Percentiles rank a stretch among this genome's conserved stretches.
Conservation (phyloP, 257 asterid genomes). For the Eustoma russellianum region DNA sequence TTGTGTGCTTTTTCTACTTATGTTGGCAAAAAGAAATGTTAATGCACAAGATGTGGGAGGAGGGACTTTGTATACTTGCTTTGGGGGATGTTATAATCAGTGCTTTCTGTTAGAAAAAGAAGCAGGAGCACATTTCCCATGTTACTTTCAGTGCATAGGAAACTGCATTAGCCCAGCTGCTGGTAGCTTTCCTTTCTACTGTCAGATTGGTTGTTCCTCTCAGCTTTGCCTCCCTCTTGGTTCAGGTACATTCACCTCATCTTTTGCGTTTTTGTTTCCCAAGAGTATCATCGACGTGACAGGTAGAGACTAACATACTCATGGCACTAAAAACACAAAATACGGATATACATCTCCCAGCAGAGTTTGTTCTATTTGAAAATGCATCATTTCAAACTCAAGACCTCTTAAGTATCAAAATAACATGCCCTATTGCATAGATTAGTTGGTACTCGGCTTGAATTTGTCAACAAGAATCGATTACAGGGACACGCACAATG, state of each 20-base stretch:
- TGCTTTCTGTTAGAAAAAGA: conserved; percentile 18
- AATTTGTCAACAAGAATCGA: too few species aligned
- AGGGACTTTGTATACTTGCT: conserved; percentile 30
- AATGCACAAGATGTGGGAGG: conserved; percentile 8
- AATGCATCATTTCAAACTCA: too few species aligned
- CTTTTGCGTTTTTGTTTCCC: too few species aligned
- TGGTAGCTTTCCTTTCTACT: conserved; percentile 22
- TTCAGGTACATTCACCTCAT: conserved; percentile 15
- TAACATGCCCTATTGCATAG: too few species aligned
- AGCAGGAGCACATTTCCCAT: conserved; percentile 8
- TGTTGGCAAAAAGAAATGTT: too few species aligned
- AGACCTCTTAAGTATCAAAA: too few species aligned
- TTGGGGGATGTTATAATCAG: conserved; percentile 57
- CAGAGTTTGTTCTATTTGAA: too few species aligned
- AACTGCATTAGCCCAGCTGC: conserved; percentile 28
- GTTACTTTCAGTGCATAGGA: conserved; percentile 32
- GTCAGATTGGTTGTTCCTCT: conserved; percentile 41
- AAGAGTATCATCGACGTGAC: not conserved
- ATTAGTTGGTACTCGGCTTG: too few species aligned
- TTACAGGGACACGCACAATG: too few species aligned
- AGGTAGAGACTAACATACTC: not conserved
- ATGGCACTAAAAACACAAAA: too few species aligned
- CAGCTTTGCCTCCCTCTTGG: conserved; percentile 20
- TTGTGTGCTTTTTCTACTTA: too few species aligned
- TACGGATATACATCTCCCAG: too few species aligned